phyloP scores from a whole-genome alignment of 139 green algal genomes.

The Ulvella scutata region DNA sequence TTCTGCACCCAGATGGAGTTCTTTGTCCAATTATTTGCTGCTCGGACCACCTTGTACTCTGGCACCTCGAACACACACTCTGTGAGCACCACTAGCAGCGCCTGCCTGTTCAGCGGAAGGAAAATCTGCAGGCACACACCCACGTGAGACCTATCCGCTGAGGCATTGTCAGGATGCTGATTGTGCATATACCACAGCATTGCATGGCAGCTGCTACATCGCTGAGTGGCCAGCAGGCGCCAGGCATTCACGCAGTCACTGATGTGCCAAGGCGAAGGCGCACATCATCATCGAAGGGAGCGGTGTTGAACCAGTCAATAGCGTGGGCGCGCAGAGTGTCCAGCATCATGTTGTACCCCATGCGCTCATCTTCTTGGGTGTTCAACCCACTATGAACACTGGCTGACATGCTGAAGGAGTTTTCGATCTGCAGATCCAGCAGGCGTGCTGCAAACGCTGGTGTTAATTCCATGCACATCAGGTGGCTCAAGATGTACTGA shows the following conservation, averaged over 20 bases:
- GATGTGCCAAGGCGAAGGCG: no score
- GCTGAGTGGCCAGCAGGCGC: no score
- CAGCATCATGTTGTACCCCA: neutral
- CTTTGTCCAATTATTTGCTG: neutral
- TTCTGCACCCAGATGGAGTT: neutral
- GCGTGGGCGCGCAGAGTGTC: neutral
- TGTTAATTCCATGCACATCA: neutral
- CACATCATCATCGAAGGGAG: neutral
- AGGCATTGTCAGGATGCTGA: no score
- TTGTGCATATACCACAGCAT: no score
- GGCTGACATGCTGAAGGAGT: neutral
- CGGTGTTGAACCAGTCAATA: conserved; percentile 1
- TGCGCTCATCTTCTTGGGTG: neutral
- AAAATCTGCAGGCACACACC: conserved; percentile 1
- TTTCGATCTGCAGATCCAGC: neutral
- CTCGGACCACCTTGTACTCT: neutral
- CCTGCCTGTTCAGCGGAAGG: neutral
- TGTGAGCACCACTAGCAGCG: neutral
- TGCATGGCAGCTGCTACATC: no score
- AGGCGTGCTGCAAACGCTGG: conserved; percentile 1
- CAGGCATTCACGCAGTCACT: no score
- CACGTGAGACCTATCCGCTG: no score
- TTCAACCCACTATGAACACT: no score
- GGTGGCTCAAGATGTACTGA: neutral
- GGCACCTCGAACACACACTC: neutral